These are phyloP conservation scores for Termitomyces sp. DNA, from an alignment of 1,284 basidiomycete species.

Conservation along the genomic window DNA sequence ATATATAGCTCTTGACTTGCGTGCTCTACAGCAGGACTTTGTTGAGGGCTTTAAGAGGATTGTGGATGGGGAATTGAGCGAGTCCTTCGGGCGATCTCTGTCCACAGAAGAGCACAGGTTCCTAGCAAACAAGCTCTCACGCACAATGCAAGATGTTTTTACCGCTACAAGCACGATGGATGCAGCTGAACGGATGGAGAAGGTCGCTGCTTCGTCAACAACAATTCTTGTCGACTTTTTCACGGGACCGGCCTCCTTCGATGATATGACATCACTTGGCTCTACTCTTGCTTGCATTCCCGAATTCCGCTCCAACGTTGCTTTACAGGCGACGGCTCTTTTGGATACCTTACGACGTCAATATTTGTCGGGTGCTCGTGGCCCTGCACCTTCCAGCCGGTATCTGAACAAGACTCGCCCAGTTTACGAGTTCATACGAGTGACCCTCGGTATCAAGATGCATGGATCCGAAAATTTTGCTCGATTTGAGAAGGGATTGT, in stretches of 20 bases:
- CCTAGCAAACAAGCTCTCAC: constrained; percentile 33
- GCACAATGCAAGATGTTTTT: constrained; percentile 45
- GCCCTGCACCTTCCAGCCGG: constrained; percentile 53
- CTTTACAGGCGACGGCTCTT: constrained; percentile 37
- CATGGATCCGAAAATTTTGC: constrained; percentile 66
- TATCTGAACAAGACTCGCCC: constrained; percentile 61
- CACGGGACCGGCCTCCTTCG: constrained; percentile 17
- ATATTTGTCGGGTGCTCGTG: constrained; percentile 49
- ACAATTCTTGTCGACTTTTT: constrained; percentile 50
- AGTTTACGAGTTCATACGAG: constrained; percentile 71
- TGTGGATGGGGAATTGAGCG: constrained; percentile 44
- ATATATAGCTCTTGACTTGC: constrained; percentile 61
- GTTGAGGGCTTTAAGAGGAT: constrained; percentile 43
- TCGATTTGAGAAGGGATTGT: constrained; percentile 49
- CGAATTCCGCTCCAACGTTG: constrained; percentile 47
- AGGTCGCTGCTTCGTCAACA: constrained; percentile 58
- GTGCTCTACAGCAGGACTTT: constrained; percentile 68
- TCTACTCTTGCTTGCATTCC: constrained; percentile 57
- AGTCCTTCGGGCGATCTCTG: constrained; percentile 41
- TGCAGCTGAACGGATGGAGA: constrained; percentile 56
- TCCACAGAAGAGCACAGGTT: constrained; percentile 26
- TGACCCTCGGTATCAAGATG: constrained; percentile 66
- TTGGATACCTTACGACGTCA: constrained; percentile 46
- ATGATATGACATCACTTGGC: constrained; percentile 38
- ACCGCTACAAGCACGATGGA: constrained; percentile 71